Conservation (phyloP, 1,284 basidiomycete species). For the Papiliotrema laurentii region DNA sequence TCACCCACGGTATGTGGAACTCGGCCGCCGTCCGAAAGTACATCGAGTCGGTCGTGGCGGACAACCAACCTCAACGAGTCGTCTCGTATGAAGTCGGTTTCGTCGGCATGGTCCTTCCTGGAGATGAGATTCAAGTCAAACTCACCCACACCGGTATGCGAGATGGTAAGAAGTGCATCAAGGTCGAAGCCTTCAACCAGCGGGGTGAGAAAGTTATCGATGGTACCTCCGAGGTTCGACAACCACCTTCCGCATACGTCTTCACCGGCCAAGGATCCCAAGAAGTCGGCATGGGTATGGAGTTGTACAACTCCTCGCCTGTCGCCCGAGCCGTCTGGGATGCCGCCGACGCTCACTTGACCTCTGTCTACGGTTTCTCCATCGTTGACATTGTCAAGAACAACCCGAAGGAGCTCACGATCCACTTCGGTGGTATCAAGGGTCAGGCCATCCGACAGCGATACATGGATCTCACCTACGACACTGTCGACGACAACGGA, state of each 20-base stretch:
- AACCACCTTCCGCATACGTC: constrained; percentile 89
- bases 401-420: constrained; percentile 94
- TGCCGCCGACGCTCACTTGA: constrained; percentile 86
- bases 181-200: constrained; percentile 81
- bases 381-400: constrained; percentile 98
- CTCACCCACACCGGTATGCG: constrained; percentile 88
- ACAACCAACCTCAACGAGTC: constrained; percentile 87
- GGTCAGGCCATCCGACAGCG: constrained; percentile 95
- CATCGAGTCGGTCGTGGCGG: constrained; percentile 89
- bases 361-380: constrained; percentile 90
- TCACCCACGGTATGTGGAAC: constrained; percentile 97
- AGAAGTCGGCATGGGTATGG: constrained; percentile 99
- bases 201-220: constrained; percentile 85
- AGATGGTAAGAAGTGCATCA: constrained; percentile 86
- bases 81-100: constrained; percentile 86
- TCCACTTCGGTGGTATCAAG: constrained; percentile 98
- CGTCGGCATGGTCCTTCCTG: constrained; percentile 96
- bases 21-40: constrained; percentile 90
- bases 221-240: constrained; percentile 87
- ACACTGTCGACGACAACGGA: constrained; percentile 91
- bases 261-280: constrained; percentile 99
- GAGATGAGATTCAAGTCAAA: constrained; percentile 80
- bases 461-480: constrained; percentile 99
- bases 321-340: constrained; percentile 97
- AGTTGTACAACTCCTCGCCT: constrained; percentile 86